A percentile compares a stretch with the other conserved stretches of the same genome.
Conservation (phyloP, 2,329 filamentous ascomycete species). For the Ophiocordyceps sinensis region DNA sequence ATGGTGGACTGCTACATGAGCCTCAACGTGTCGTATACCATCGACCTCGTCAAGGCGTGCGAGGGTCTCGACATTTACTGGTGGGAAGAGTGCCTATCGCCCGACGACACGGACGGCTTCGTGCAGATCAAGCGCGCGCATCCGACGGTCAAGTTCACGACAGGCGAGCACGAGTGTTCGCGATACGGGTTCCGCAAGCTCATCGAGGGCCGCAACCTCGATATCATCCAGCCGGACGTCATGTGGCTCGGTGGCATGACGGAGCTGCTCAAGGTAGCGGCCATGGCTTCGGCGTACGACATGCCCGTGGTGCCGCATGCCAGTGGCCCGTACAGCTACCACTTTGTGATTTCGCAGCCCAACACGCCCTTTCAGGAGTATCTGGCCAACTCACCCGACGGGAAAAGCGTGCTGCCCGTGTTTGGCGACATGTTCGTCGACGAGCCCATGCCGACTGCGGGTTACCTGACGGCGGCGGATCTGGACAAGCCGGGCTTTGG, state of each 20-base stretch:
- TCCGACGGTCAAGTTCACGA: constrained; percentile 84
- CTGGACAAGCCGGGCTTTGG: constrained; percentile 87
- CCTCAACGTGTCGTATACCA: constrained; percentile 82
- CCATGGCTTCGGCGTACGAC: constrained; percentile 84
- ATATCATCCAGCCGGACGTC: constrained; percentile 90
- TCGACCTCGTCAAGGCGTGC: constrained; percentile 74
- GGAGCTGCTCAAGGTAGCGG: constrained; percentile 76
- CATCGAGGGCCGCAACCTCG: constrained; percentile 78
- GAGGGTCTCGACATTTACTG: constrained; percentile 82
- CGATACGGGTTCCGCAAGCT: constrained; percentile 91
- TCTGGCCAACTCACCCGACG: constrained; percentile 82
- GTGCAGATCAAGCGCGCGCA: constrained; percentile 82
- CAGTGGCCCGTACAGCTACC: constrained; percentile 87
- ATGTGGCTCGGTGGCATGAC: constrained; percentile 96
- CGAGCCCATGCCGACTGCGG: constrained; percentile 75
- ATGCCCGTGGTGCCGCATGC: constrained; percentile 93
- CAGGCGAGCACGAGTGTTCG: constrained; percentile 91
- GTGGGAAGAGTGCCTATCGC: constrained; percentile 91
- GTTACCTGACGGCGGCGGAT: constrained; percentile 64
- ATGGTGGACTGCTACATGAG: constrained; percentile 98
- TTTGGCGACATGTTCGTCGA: constrained; percentile 86
- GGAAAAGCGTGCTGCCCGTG: constrained; percentile 77
- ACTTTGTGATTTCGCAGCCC: constrained; percentile 86
- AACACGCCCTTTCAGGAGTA: constrained; percentile 96
- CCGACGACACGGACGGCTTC: constrained; percentile 86